Evolutionary conservation across 1,284 basidiomycete species (phyloP), one percentile per base, ranked within the genome.

Genomic region (Pseudozyma hubeiensis): DNA sequence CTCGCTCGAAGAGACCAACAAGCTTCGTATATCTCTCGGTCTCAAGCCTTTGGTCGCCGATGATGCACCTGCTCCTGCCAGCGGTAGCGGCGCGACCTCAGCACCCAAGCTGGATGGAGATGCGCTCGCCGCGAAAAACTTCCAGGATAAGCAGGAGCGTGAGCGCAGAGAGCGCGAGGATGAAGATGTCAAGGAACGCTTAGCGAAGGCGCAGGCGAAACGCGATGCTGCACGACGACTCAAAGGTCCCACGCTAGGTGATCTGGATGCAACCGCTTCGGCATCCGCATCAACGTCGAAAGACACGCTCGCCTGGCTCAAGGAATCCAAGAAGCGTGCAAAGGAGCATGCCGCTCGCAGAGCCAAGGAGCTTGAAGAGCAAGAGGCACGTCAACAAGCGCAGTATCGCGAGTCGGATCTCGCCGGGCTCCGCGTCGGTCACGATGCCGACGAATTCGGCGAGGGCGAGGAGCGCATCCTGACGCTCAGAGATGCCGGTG

Each of bases 1-100:
- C 84, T 91, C 92, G 77, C 89, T 99, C 83, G 95, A 97, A 84
- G 97, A 99, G 88, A 97, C 95, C 57, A 98, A 98, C 88, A 94
- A 92, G 86, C 93, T 97, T 84, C 93, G 97, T 87, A 90, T 97
- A 71, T 92, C 91, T 8, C 89, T 98, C 46, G 97, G 97, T 78
- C 90, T 99, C 71, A 93, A 94, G 85, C 96, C 96, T 39, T 89
- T 99, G 60, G 91, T 90, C 85, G 30, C 89, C 90, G 77, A 78
- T 10, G 74, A 74, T 53, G 63, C 67, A 5, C 59, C 64, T n/a
- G 87, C 78, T n/a, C n/a, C 63, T 4, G 8, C 50, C 17, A 33
- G 35, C 24, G 13, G 13, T 9, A 14, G 44, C 34, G 39, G 14
- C 34, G 35, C 51, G 24, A 34, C 31, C 40, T 48, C 35, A 14